Evolutionary conservation across 164 flowering plant genomes (phyloP), one percentile per base, ranked within the genome.

Genomic region (Vitis labrusca): DNA sequence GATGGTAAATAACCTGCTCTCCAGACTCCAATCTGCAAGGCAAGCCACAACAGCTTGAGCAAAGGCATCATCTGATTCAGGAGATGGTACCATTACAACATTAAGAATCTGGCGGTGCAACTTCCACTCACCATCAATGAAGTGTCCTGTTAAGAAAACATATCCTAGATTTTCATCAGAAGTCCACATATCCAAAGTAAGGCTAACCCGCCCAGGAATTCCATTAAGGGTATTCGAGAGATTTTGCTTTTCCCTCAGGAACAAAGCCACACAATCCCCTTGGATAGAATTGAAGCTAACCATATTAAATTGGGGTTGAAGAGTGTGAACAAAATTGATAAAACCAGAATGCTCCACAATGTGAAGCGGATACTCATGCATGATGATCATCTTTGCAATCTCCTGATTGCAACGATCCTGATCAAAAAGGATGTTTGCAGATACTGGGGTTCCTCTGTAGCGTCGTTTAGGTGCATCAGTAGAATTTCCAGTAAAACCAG

Each of bases 311-410:
- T 83, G 86, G 27, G 95, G 97, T 55, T 88, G 89, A 74, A 90
- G 90, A 61, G 77, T 68, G 48, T 68, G 77, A 3, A 82, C 84
- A 79, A 87, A 86, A 66, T 82, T 72, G 57, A 83, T 53, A 61
- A 92, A 92, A 23, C 85, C 92, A n/a, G 82, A 79, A 17, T 88
- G 85, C 69, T 92, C 91, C 56, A 85, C 94, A 67, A 90, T 89
- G 71, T 85, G 69, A 44, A 86, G 87, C 37, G 92, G 95, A 71
- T 89, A 89, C 5, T 89, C 94, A 72, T 92, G 92, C 80, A 78
- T 73, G 15, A 92, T 85, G 23, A 92, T 86, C 93, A 90, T 89
- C 73, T 80, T 89, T 14, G 94, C 93, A 49, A 92, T 75, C 52
- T 84, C 88, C 65, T 77, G 79, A 74, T 60, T 78, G 74, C 88